These are phyloP conservation scores for Paecilomyces sp. DNA, from an alignment of 2,329 filamentous ascomycete genomes.

Conservation along the genomic window DNA sequence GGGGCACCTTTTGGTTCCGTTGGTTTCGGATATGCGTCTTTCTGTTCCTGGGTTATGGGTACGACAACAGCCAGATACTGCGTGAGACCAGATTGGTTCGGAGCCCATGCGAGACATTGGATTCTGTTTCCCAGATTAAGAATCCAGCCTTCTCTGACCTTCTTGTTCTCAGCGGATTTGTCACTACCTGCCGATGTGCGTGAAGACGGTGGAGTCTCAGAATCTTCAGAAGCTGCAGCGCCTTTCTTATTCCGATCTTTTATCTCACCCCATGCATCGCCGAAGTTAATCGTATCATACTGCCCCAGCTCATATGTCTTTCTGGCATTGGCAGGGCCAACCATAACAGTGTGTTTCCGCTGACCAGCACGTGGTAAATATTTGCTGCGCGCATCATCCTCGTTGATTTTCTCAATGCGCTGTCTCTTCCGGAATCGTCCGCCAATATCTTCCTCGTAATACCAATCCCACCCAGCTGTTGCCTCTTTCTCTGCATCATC, in stretches of 20 bases:
- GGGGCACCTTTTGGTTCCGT: constrained; percentile 31
- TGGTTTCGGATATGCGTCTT: constrained; percentile 19
- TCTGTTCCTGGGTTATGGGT: constrained; percentile 30
- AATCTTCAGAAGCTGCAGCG: not conserved
- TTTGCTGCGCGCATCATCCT: constrained; percentile 25
- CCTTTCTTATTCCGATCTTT: constrained; percentile 7
- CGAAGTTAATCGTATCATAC: constrained; percentile 38
- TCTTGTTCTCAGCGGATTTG: constrained; percentile 9
- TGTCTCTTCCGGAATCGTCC: constrained; percentile 38
- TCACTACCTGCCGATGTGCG: constrained; percentile 4
- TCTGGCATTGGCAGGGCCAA: constrained; percentile 44
- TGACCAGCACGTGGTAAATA: constrained; percentile 35
- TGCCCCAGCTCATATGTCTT: constrained; percentile 35
- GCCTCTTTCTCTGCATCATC: constrained; percentile 38
- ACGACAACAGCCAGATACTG: constrained; percentile 52
- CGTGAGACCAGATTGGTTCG: constrained; percentile 33
- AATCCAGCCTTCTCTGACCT: constrained; percentile 43
- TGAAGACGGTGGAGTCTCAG: not conserved
- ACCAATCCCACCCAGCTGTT: constrained; percentile 48
- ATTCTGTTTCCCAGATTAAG: constrained; percentile 50
- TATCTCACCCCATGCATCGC: constrained; percentile 34
- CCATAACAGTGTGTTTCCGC: constrained; percentile 38
- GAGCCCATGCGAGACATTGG: constrained; percentile 44
- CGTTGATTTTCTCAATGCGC: constrained; percentile 23
- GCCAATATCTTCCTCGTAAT: constrained; percentile 35